Base-by-base conservation (phyloP, 257 asterid genomes). In the Primulina tabacum region DNA sequence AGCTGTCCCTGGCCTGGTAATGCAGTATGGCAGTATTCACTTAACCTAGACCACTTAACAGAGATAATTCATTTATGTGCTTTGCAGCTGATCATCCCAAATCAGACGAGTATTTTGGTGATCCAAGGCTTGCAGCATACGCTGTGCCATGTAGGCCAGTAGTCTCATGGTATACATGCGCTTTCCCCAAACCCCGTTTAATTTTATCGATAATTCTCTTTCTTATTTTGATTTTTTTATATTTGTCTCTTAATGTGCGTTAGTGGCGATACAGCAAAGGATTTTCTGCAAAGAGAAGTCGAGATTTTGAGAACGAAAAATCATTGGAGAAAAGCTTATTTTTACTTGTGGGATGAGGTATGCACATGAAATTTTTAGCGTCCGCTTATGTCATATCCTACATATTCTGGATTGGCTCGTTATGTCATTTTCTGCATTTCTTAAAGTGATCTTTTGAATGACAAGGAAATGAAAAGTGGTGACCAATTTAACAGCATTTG, bases 281-380 rank as follows among this genome's bases (percentile, higher is more conserved):
- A 86, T 80, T 89, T 80, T 83, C 77, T 94, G 72, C 99, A 82
- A 70, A 82, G 78, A 70, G 95, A 91, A 82, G 97, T 94, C 71
- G 97, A 94, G 83, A 80, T 89, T 76, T 79, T 94, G 75, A 84
- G 89, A 79, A 84, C 88, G 53, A 94, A 89, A 81, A 75, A 71
- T 56, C 97, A 94, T 76, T 94, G 99, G 97, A 79, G 88, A 78
- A 94, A 94, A 77, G 99, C 99, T 29, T 94, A 94, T 86, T 94
- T 94, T 80, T 94, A 94, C 76, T 77, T 94, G 82, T 94, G 99
- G 99, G 99, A 94, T 84, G 99, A 94, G 99, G 99, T 94, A 80
- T 80, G 89, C 76, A 78, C 66, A 65, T 26, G 57, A 59, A 60
- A 62, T 64, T 62, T 37, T 63, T 56, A 63, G 58, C 64, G 56